Base-by-base conservation (phyloP, 169 alveolate species). In the Cryptosporidium xiaoi region DNA sequence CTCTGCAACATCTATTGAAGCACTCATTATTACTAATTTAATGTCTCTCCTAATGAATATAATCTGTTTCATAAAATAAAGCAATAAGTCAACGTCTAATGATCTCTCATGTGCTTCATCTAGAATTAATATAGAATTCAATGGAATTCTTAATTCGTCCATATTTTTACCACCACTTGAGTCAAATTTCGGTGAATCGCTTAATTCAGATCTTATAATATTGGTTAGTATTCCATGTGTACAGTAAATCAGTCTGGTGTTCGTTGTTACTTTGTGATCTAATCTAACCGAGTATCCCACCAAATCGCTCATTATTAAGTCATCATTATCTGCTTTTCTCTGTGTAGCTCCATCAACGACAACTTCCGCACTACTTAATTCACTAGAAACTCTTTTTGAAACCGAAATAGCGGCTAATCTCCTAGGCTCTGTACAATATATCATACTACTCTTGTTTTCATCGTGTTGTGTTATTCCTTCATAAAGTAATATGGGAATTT, bases 41-140 rank as follows among this genome's bases (percentile, higher is more conserved):
- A 77, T 77, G 8, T 77, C 87, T 16, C 50, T 60, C 31, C 87
- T 77, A 4, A 27, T n/a, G 18, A 27, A 60, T 13, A 46, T 15
- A 13, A 77, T 36, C 64, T 77, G 87, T n/a, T 77, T 77, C 71
- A 77, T 62, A 53, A 77, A 77, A 36, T 60, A 77, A 10, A 90
- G 71, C n/a, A 91, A 51, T 15, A 91, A n/a, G 51, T 91, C 94
- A 18, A 84, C 77, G 4, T 90, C 82, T 18, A 83, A 40, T 6
- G 83, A 83, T 12, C 94, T 90, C 24, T 91, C 93, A 46, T 91
- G 94, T 0, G 90, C 92, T 48, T 91, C 94, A 83, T 91, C 94
- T 20, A 91, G 46, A n/a, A 91, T 71, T 29, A 91, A 34, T 10
- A 90, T 71, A 3, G 87, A 77, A 24, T 77, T 77, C 2, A 51